Evolutionary conservation across 371 early-diverging fungal genomes (phyloP), one percentile per base, ranked within the genome.

Genomic region (Mucor circinelloides): DNA sequence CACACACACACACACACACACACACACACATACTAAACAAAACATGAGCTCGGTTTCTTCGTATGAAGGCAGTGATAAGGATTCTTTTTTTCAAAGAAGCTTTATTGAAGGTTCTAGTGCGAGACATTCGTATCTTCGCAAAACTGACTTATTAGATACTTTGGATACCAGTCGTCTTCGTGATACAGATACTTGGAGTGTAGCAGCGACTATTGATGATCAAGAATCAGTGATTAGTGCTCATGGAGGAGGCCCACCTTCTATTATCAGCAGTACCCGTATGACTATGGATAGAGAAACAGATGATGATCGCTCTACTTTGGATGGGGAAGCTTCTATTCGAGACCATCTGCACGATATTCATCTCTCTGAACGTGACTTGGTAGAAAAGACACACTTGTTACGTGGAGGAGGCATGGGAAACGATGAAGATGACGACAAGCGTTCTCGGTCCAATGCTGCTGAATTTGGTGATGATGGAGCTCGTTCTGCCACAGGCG

Each of bases 391-490:
- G 46, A 17, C 57, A n/a, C 58, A 60, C 38, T 56, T 60, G 38
- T 38, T 70, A 31, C 66, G 56, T 56, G 60, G 66, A 48, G 56
- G 58, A 30, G 44, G 54, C 12, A 68, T 63, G 36, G 48, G 46
- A 23, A 50, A 50, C 28, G 71, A 70, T 40, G 76, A 75, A 28
- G 77, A 80, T 38, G 82, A 82, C 28, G 82, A 83, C 42, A 80
- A 83, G 50, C 67, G 74, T 4, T 80, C 83, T 6, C 67, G 83
- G 19, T 83, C 83, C 0, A 80, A 78, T 44, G 83, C 83, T 31
- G 83, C 83, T 30, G 83, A 83, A 54, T 83, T 83, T 78, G 83
- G 83, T 44, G 83, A 83, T 78, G 81, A 78, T 52, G 71, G 77
- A 7, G 59, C 83, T 69, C 67, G 87, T 61, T 70, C 75, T 73